A percentile compares a stretch with the other conserved stretches of the same genome.
These are phyloP conservation scores for Solanum chilense DNA, from an alignment of 257 asterid genomes.

Conservation along the genomic window DNA sequence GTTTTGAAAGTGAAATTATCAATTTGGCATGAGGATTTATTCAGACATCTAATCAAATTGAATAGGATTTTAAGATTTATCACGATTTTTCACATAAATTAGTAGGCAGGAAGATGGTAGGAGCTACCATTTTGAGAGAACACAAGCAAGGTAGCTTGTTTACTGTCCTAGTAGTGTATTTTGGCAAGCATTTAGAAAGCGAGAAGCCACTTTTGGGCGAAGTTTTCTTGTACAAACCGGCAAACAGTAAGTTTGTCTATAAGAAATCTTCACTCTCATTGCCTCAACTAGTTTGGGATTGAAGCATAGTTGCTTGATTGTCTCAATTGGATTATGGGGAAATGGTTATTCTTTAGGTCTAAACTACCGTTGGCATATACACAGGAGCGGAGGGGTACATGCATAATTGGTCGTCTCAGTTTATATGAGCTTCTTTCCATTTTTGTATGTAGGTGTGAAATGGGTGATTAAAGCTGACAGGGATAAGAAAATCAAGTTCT, in stretches of 20 bases:
- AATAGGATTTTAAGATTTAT: neutral
- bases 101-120: neutral
- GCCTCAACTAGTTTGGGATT: neutral
- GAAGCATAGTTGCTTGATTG: neutral
- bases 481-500: conserved; percentile 73
- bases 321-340: neutral
- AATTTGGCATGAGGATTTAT: neutral
- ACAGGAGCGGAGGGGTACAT: neutral
- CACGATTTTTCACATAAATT: neutral
- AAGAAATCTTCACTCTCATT: neutral
- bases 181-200: neutral
- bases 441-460: conserved; percentile 56
- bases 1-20: neutral
- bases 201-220: neutral
- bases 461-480: conserved; percentile 67
- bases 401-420: neutral
- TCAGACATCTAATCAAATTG: neutral
- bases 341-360: neutral
- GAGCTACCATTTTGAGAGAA: neutral
- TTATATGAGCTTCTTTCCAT: neutral
- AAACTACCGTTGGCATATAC: neutral
- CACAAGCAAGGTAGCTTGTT: neutral
- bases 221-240: neutral
- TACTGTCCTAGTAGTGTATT: neutral
- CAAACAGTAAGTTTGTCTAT: neutral